Evolutionary conservation across 2,329 filamentous ascomycete species (phyloP), one percentile per base, ranked within the genome.

Genomic region (Ascochyta clinopodiicola): DNA sequence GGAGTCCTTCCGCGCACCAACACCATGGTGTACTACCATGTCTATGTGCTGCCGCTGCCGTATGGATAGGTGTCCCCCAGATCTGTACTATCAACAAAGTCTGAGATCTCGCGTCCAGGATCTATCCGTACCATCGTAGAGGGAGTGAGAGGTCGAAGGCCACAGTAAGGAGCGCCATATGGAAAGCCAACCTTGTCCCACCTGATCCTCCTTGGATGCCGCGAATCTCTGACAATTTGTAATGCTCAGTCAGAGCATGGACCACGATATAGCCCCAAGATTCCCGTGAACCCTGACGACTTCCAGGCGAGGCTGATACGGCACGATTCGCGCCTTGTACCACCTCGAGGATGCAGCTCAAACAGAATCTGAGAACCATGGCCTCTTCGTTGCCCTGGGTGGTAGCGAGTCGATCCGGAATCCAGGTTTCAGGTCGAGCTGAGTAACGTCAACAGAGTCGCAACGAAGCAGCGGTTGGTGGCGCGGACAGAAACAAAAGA

Each of bases 371-470:
- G 44, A 50, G 47, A 34, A 35, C 42, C 40, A 60, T 51, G 36
- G 55, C 51, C 35, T 60, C 54, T 57, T 44, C 51, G 52, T 51
- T 57, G 57, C 52, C 53, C 36, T 53, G 40, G n/a, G 51, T 24
- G 54, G 57, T 62, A 57, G 61, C 60, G 59, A 64, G 44, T 47
- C 24, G 56, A 63, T 67, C 70, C 72, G 56, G 49, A 53, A 59
- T 60, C 71, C 70, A 62, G 72, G 71, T 71, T 63, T 58, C 51
- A 66, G 71, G 66, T 67, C 65, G 57, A 64, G 56, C 50, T 62
- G 57, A 63, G 61, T 69, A 65, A 72, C 67, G 54, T 68, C 44
- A 60, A 49, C 57, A 62, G 56, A 61, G 48, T 62, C 56, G 51
- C 45, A 59, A 60, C 50, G 52, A 61, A 63, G 52, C 52, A 58